Base-by-base conservation (phyloP, 2,329 filamentous ascomycete species). In the Drechslerella stenobrocha region DNA sequence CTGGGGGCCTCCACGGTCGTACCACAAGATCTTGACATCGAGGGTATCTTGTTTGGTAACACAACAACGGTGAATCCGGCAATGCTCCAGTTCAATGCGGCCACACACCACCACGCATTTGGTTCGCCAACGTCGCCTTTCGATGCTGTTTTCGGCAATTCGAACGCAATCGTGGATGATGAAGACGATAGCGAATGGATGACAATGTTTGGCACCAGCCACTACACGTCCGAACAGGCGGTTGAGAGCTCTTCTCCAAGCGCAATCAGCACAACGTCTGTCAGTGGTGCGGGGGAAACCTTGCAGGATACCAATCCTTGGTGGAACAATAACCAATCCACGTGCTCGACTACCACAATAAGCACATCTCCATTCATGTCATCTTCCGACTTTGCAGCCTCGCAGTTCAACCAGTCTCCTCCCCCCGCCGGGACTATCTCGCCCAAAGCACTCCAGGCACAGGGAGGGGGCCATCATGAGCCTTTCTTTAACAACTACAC, bases 181-280 rank as follows among this genome's bases (percentile, higher is more conserved):
- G 90, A 96, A 52, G 88, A 92, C 71, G 83, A 81, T 72, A 89
- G 93, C 75, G 88, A 90, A 73, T 97, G 90, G 90, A 83, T 85
- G 77, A 86, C 86, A 64, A 87, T 87, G 67, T 53, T 73, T 15
- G 71, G 72, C 15, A 42, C 65, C 47, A 46, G 65, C 45, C 45
- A 71, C 11, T 63, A 69, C 26, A 20, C 69, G 47, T 64, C 60
- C 55, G 52, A 71, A 47, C 56, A 72, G 64, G 71, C 89, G 24
- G 83, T 96, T 55, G 92, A 96, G 73, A 90, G 88, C 64, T 97
- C 93, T 8, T 97, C 93, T 11, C 93, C 93, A 13, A 97, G 93
- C 6, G 90, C 90, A 46, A 92, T 97, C 76, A 97, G 92, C 79
- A 95, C 89, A 42, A 89, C 89, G 64, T 97, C 91, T 77, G 91